Conservation (phyloP, 139 green algal species). For the Volvox africanus region DNA sequence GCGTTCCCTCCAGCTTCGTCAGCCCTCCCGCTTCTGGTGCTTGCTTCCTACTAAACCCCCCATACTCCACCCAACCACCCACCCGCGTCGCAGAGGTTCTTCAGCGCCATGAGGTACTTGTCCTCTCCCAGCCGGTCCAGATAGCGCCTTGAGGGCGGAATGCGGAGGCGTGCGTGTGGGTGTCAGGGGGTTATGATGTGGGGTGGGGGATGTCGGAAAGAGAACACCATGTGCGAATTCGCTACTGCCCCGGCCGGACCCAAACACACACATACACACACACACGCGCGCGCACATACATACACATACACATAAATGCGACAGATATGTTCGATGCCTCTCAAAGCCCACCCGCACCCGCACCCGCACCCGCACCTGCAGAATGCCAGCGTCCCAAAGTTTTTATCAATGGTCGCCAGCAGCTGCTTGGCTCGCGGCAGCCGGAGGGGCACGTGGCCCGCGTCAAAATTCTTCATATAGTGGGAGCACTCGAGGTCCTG, state of each 20-base stretch:
- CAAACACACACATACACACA: too few species aligned
- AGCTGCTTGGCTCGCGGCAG: constrained; percentile 95
- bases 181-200: too few species aligned
- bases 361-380: constrained; percentile 89
- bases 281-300: too few species aligned
- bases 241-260: too few species aligned
- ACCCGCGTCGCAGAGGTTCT: constrained; percentile 94
- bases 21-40: too few species aligned
- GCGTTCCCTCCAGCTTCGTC: too few species aligned
- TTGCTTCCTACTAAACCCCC: background rate
- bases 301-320: too few species aligned
- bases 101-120: constrained; percentile 99
- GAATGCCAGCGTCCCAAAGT: constrained; percentile 99
- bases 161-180: background rate
- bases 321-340: too few species aligned
- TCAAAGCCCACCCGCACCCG: too few species aligned
- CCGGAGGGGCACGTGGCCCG: constrained; percentile 91
- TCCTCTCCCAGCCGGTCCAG: constrained; percentile 95
- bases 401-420: constrained; percentile 94
- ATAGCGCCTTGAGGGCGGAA: constrained; percentile 66
- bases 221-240: too few species aligned
- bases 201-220: too few species aligned
- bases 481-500: constrained; percentile 98
- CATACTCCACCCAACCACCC: background rate
- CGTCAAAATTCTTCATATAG: constrained; percentile 99